Percentiles rank a stretch among this genome's conserved stretches.
These are phyloP conservation scores for Prunella vulgaris DNA, from an alignment of 257 asterid genomes.

Conservation along the genomic window DNA sequence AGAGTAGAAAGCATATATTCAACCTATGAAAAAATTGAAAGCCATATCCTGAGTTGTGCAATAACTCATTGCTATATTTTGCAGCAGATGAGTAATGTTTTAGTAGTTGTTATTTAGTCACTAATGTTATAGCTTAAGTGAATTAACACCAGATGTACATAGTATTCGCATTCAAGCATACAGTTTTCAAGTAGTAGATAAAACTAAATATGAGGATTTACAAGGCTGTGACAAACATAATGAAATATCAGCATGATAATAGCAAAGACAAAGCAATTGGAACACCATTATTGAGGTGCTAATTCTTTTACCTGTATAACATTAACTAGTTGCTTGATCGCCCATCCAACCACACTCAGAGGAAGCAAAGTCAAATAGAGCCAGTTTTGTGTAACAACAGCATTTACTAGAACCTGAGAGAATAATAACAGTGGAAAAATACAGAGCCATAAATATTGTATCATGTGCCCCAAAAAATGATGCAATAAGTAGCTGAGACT, in stretches of 20 bases:
- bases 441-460: not conserved
- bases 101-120: not conserved
- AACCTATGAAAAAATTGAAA: not conserved
- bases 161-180: not conserved
- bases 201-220: not conserved
- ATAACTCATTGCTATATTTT: not conserved
- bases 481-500: conserved; percentile 29
- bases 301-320: conserved; percentile 64
- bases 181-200: not conserved
- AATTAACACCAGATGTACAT: not conserved
- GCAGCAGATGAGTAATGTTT: not conserved
- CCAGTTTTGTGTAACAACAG: conserved; percentile 47
- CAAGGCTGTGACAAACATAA: not conserved
- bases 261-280: not conserved
- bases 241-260: not conserved
- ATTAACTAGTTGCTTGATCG: conserved; percentile 73
- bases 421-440: conserved; percentile 7
- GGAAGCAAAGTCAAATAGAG: conserved; percentile 44
- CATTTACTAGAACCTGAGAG: conserved; percentile 56
- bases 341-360: conserved; percentile 66
- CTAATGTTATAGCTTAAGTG: not conserved
- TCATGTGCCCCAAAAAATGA: not conserved
- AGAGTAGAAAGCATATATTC: not conserved
- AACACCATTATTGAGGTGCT: not conserved
- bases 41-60: not conserved